Evolutionary conservation across 495 filamentous ascomycete genomes (phyloP), one percentile per base, ranked within the genome.

Genomic region (Sordaria brevicollis): DNA sequence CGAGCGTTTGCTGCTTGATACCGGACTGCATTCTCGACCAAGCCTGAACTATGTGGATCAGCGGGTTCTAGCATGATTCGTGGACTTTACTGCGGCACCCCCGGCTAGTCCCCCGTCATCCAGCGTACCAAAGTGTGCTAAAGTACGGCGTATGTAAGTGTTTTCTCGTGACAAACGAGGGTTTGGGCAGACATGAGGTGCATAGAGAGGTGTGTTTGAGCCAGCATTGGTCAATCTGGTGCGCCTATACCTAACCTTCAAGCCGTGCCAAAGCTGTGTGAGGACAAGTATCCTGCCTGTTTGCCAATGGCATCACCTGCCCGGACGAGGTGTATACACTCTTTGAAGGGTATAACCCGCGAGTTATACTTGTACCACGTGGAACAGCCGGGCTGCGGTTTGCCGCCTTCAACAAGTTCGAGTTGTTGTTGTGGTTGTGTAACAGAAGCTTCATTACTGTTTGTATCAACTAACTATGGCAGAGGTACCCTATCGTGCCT

Each of bases 31-130:
- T 57, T 74, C 69, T 76, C 66, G 43, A 68, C 41, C 66, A 69
- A 70, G 43, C 70, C 72, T 54, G 21, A 54, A 31, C 41, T 17
- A 65, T 29, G 68, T 73, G 71, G 73, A 73, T 69, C 74, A 71
- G 70, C 72, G 74, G 73, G 43, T 74, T 57, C 15, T 49, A 67
- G 73, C 74, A 76, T 79, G 77, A 76, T 76, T 78, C 72, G 77
- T 71, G 67, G 71, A 70, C 68, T 65, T 67, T 62, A 62, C 34
- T 68, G 65, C 57, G 69, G 43, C 66, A 72, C 43, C 38, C 38
- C 69, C 68, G 68, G 67, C 71, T 74, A 76, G 68, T 67, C 69
- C 69, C 69, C 68, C 75, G 33, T 29, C 21, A 57, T 57, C 21
- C 49, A 57, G 21, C 49, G 49, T 57, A 57, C 49, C 49, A 57